These are phyloP conservation scores for Pseudognaphalium luteoalbum DNA, from an alignment of 129 eudicot species.

Conservation along the genomic window DNA sequence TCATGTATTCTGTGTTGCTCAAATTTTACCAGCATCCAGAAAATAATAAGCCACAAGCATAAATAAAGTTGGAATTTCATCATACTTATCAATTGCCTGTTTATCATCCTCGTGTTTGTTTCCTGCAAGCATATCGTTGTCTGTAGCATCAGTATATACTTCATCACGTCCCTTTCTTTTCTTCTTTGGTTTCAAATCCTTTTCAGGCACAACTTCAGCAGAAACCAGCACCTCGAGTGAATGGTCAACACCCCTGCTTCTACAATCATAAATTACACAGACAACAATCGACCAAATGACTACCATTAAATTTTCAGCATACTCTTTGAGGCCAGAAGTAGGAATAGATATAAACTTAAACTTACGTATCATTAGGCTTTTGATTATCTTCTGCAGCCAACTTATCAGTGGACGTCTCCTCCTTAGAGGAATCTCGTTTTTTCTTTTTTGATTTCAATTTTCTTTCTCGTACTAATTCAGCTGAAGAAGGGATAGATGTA, in stretches of 20 bases:
- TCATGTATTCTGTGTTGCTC: not conserved
- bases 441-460: slow-evolving; percentile 36
- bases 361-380: slow-evolving; percentile 31
- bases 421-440: slow-evolving; percentile 30
- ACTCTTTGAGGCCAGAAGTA: not conserved
- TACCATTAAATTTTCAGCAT: not conserved
- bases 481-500: not conserved
- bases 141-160: slow-evolving; percentile 23
- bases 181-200: slow-evolving; percentile 28
- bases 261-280: slow-evolving; percentile 5
- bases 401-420: slow-evolving; percentile 10
- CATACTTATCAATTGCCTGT: slow-evolving; percentile 39
- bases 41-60: not conserved
- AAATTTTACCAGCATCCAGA: not conserved
- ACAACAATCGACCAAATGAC: not conserved
- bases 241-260: slow-evolving; percentile 20
- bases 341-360: slow-evolving; percentile 1
- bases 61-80: slow-evolving; percentile 8
- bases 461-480: slow-evolving; percentile 26
- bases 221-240: slow-evolving; percentile 29
- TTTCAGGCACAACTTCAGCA: slow-evolving; percentile 27
- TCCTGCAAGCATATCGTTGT: slow-evolving; percentile 25
- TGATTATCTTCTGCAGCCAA: slow-evolving; percentile 18
- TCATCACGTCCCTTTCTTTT: slow-evolving; percentile 37
- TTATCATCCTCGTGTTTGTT: slow-evolving; percentile 39